phyloP scores from a whole-genome alignment of 495 filamentous ascomycete genomes.

The Aspergillus indologenus region DNA sequence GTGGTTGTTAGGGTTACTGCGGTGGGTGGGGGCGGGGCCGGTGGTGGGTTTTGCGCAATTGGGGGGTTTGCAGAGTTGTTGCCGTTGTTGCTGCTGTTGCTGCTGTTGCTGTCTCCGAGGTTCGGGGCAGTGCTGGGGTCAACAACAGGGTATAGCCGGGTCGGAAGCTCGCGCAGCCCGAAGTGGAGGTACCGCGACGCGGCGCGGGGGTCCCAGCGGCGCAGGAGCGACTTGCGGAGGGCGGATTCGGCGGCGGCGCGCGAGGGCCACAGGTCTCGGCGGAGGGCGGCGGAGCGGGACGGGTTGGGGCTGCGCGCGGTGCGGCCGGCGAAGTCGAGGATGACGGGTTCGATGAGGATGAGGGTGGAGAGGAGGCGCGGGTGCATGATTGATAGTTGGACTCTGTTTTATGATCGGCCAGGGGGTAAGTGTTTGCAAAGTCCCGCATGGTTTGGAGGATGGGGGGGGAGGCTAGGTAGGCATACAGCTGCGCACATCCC shows the following conservation, averaged over 20 bases:
- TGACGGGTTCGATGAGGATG: conserved; percentile 65
- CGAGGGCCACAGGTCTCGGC: conserved; percentile 58
- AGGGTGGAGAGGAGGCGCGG: conserved; percentile 66
- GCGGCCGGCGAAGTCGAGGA: conserved; percentile 36
- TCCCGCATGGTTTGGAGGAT: conserved; percentile 1
- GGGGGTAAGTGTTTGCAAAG: too few relatives aligned
- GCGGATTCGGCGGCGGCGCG: conserved; percentile 1
- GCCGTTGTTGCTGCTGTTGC: background rate
- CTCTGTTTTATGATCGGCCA: too few relatives aligned
- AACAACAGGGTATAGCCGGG: conserved; percentile 35
- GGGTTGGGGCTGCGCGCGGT: conserved; percentile 17
- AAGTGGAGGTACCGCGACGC: conserved; percentile 48
- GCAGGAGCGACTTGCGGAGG: conserved; percentile 15
- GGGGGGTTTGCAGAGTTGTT: too few relatives aligned
- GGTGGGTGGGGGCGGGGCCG: background rate
- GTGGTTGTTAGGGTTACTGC: conserved; percentile 58
- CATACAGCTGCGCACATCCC: conserved; percentile 59
- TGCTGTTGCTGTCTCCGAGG: conserved; percentile 18
- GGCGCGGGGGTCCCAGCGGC: conserved; percentile 55
- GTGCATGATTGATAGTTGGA: conserved; percentile 59
- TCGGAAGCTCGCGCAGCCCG: conserved; percentile 49
- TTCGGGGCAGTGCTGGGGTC: conserved; percentile 54
- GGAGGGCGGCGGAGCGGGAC: conserved; percentile 37
- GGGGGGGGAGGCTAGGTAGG: background rate
- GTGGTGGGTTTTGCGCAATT: too few relatives aligned